phyloP scores from a whole-genome alignment of 176 grass and related monocot genomes.

The Zoysia pacifica region DNA sequence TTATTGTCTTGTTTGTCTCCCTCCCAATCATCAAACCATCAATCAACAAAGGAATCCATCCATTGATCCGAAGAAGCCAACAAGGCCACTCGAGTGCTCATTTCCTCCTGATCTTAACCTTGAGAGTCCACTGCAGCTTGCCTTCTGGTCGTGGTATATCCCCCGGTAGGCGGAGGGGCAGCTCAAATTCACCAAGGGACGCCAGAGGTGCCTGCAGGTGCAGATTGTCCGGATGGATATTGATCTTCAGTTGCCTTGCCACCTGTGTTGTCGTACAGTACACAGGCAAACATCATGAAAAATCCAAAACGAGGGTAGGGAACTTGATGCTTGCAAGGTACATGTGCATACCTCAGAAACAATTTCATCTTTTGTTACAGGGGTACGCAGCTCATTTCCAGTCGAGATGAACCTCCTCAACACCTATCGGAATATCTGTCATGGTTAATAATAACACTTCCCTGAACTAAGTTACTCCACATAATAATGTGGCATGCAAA shows the following conservation, averaged over 20 bases:
- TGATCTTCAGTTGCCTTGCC: slow-evolving; percentile 74
- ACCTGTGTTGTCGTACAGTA: slow-evolving; percentile 43
- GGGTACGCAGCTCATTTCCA: slow-evolving; percentile 63
- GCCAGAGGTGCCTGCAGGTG: slow-evolving; percentile 59
- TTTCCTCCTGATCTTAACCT: slow-evolving; percentile 80
- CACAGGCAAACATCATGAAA: background rate
- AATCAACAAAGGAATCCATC: too few relatives aligned
- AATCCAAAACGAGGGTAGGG: too few relatives aligned
- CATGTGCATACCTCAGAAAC: slow-evolving; percentile 56
- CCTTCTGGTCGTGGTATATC: slow-evolving; percentile 83
- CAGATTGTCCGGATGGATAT: slow-evolving; percentile 84
- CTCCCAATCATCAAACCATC: too few relatives aligned
- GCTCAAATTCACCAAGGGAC: slow-evolving; percentile 75
- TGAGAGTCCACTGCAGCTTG: slow-evolving; percentile 87
- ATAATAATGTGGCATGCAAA: background rate
- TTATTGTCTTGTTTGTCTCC: too few relatives aligned
- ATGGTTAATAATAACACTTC: background rate
- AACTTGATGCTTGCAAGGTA: background rate
- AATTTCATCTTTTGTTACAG: slow-evolving; percentile 87
- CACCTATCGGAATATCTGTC: slow-evolving; percentile 48
- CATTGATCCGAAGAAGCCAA: too few relatives aligned
- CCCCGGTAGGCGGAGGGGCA: slow-evolving; percentile 75
- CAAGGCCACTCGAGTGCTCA: slow-evolving; percentile 2
- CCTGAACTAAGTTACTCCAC: background rate
- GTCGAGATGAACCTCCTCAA: slow-evolving; percentile 71